A percentile compares a stretch with the other conserved stretches of the same genome.
Evolutionary conservation across 2,329 filamentous ascomycete genomes (phyloP).

Genomic region (Bipolaris bicolor): DNA sequence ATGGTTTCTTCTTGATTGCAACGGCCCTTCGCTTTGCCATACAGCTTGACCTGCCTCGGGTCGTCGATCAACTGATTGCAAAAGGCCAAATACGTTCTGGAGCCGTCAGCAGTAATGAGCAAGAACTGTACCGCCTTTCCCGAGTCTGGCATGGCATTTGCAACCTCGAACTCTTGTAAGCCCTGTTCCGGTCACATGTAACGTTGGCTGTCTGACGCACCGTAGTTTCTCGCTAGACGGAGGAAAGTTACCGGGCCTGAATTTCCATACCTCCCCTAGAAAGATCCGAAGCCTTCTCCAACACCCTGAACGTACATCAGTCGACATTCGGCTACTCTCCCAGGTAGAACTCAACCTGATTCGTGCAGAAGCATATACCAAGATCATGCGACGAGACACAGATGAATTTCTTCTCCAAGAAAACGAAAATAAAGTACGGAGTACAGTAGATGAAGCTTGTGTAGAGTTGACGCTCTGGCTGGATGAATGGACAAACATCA

Average conservation of each 20-base stretch:
- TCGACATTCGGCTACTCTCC: constrained; percentile 60
- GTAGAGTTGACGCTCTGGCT: constrained; percentile 50
- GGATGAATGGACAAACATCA: constrained; percentile 47
- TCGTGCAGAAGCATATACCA: constrained; percentile 39
- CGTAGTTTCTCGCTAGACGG: constrained; percentile 53
- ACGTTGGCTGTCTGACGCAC: constrained; percentile 1
- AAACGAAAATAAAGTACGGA: constrained; percentile 28
- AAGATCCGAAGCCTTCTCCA: constrained; percentile 55
- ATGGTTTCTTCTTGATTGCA: constrained; percentile 58
- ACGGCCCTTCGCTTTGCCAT: constrained; percentile 60
- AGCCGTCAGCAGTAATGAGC: constrained; percentile 31
- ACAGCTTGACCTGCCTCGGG: constrained; percentile 52
- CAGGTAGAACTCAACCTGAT: constrained; percentile 59
- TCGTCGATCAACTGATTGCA: constrained; percentile 52
- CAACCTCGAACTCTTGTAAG: constrained; percentile 56
- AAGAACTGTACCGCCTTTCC: constrained; percentile 43
- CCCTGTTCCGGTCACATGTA: not conserved
- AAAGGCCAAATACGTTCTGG: constrained; percentile 13
- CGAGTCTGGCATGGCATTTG: constrained; percentile 61
- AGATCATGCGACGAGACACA: constrained; percentile 21
- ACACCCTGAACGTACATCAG: constrained; percentile 52
- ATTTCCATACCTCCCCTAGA: constrained; percentile 46
- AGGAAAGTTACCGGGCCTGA: constrained; percentile 53
- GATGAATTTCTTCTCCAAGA: constrained; percentile 17
- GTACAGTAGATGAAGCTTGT: constrained; percentile 28